Percentiles rank a stretch among this genome's conserved stretches.
Conservation (phyloP, 202 grass and related monocot species). For the Zoysia matrella region DNA sequence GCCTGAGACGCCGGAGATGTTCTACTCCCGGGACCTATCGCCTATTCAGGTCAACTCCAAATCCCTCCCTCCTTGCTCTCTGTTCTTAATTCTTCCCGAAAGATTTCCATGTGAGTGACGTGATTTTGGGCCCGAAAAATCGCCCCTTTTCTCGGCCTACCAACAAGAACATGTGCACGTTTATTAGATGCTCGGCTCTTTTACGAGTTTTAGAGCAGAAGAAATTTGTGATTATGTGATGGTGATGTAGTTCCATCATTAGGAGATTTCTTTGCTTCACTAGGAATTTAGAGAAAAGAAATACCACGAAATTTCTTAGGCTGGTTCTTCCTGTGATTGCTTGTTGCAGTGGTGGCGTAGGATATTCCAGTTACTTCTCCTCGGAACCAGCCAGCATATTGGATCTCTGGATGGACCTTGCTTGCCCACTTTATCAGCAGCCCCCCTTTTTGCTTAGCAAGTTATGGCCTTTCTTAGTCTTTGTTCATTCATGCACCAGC, state of each 20-base stretch:
- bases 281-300: not conserved
- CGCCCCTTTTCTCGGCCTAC: not conserved
- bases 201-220: not conserved
- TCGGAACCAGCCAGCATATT: not conserved
- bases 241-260: not conserved
- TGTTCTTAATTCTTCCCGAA: not conserved
- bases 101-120: slow-evolving; percentile 12
- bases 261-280: not conserved
- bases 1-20: slow-evolving; percentile 47
- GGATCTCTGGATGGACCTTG: slow-evolving; percentile 49
- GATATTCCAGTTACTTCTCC: slow-evolving; percentile 55
- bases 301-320: slow-evolving; percentile 1
- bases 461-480: too few relatives aligned
- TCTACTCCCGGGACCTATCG: slow-evolving; percentile 75
- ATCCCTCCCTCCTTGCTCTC: not conserved
- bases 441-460: slow-evolving; percentile 41
- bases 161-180: not conserved
- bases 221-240: not conserved
- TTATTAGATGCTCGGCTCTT: too few relatives aligned
- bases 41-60: slow-evolving; percentile 66
- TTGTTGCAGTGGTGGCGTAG: slow-evolving; percentile 31
- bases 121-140: slow-evolving; percentile 27
- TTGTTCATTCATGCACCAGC: slow-evolving; percentile 31
- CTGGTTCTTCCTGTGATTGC: slow-evolving; percentile 32
- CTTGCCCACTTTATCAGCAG: slow-evolving; percentile 36